A percentile compares a stretch with the other conserved stretches of the same genome.
phyloP scores from a whole-genome alignment of 2,329 filamentous ascomycete genomes.

The Cyanodermella asteris region DNA sequence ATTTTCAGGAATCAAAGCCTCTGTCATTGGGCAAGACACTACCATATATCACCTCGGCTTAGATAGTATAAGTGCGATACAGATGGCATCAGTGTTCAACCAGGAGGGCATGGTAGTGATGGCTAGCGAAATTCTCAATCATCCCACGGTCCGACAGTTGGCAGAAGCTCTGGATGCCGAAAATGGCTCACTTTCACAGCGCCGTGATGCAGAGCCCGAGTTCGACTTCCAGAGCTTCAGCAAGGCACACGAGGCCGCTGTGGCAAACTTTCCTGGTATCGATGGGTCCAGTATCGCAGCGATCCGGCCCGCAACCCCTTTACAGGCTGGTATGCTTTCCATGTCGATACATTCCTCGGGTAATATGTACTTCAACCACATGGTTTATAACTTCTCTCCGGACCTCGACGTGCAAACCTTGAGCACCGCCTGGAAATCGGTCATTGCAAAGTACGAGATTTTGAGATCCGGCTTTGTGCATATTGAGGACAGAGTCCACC shows the following conservation, averaged over 20 bases:
- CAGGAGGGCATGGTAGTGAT: slow-evolving; percentile 10
- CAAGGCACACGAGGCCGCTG: no score
- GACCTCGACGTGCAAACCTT: slow-evolving; percentile 12
- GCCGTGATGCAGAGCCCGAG: no score
- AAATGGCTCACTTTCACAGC: no score
- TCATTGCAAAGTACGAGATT: slow-evolving; percentile 16
- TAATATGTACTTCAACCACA: slow-evolving; percentile 18
- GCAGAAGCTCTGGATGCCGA: no score
- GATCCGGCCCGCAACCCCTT: slow-evolving; percentile 13
- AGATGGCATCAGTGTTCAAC: slow-evolving; percentile 12
- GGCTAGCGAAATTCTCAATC: no score
- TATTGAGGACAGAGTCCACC: slow-evolving; percentile 13
- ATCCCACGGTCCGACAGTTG: no score
- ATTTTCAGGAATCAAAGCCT: no score
- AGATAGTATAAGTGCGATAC: slow-evolving; percentile 14
- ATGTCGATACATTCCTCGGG: slow-evolving; percentile 14
- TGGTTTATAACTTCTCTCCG: slow-evolving; percentile 14
- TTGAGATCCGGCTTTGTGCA: slow-evolving; percentile 18
- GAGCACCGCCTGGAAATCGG: slow-evolving; percentile 11
- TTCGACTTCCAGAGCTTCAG: no score
- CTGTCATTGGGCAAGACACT: no score
- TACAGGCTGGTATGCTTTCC: slow-evolving; percentile 17
- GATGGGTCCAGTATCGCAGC: slow-evolving; percentile 6
- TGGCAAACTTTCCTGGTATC: slow-evolving; percentile 5
- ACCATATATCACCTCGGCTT: slow-evolving; percentile 14